These are phyloP conservation scores for Balansia obtecta DNA, from an alignment of 2,329 filamentous ascomycete species.

Conservation along the genomic window DNA sequence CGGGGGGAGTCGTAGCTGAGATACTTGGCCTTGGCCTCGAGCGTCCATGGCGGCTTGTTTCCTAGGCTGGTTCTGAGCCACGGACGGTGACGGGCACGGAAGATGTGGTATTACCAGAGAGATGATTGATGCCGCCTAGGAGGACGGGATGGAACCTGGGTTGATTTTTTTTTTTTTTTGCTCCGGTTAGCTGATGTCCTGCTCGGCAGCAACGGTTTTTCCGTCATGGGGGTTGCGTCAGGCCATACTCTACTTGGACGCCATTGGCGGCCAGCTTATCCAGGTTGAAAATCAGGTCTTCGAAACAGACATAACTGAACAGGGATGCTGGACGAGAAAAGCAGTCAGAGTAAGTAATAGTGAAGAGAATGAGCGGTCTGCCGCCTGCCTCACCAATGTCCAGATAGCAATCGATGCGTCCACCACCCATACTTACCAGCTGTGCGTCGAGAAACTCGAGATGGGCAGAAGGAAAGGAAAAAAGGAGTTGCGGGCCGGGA, in stretches of 20 bases:
- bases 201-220: background rate
- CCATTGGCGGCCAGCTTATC: constrained; percentile 41
- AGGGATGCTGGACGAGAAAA: constrained; percentile 42
- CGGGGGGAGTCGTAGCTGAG: constrained; percentile 29
- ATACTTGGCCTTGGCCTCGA: constrained; percentile 55
- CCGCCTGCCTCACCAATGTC: constrained; percentile 42
- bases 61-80: constrained; percentile 26
- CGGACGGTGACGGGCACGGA: background rate
- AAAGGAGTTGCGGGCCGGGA: background rate
- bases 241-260: constrained; percentile 52
- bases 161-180: no score
- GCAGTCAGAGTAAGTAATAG: background rate
- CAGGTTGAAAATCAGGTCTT: constrained; percentile 45
- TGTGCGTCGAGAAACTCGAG: background rate
- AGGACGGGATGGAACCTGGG: constrained; percentile 58
- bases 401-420: constrained; percentile 52
- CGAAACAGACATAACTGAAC: constrained; percentile 44
- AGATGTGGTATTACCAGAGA: constrained; percentile 31
- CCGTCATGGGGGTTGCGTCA: background rate
- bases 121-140: constrained; percentile 52
- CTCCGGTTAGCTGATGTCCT: background rate
- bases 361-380: background rate
- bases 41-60: constrained; percentile 63
- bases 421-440: constrained; percentile 36
- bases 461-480: background rate